Conservation (phyloP, 2,329 filamentous ascomycete genomes). For the Calonectria honghensis region DNA sequence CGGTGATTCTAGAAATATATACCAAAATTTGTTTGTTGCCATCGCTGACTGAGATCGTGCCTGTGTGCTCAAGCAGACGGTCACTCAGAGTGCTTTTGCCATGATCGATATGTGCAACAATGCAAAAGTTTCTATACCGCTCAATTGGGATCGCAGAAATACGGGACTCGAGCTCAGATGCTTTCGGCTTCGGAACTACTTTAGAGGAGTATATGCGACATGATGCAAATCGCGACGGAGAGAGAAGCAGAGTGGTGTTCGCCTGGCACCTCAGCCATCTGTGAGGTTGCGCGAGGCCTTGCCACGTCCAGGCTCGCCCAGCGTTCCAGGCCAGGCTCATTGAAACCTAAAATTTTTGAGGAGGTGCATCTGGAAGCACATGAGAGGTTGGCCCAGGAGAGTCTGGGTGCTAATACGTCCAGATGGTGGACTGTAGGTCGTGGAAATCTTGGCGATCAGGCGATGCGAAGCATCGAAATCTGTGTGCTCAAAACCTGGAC, state of each 20-base stretch:
- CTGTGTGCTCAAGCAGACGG: constrained; percentile 92
- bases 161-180: constrained; percentile 64
- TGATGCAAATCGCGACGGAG: constrained; percentile 24
- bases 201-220: constrained; percentile 31
- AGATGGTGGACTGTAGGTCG: constrained; percentile 1
- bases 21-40: constrained; percentile 93
- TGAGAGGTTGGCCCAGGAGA: constrained; percentile 24
- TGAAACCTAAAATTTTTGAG: constrained; percentile 51
- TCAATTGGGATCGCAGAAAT: constrained; percentile 86
- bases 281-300: constrained; percentile 55
- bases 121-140: constrained; percentile 95
- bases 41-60: constrained; percentile 88
- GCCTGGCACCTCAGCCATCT: constrained; percentile 43
- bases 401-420: background rate
- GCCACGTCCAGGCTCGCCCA: constrained; percentile 62
- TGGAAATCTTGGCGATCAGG: constrained; percentile 5
- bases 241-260: constrained; percentile 31
- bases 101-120: constrained; percentile 99
- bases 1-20: constrained; percentile 31
- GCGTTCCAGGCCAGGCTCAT: constrained; percentile 63
- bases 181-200: constrained; percentile 54
- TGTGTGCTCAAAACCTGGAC: background rate
- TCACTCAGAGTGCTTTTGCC: constrained; percentile 98
- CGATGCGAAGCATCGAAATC: constrained; percentile 2
- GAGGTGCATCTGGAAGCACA: constrained; percentile 50